These are phyloP conservation scores for Abelmoschus esculentus DNA, from an alignment of 345 rosid species.

Conservation along the genomic window DNA sequence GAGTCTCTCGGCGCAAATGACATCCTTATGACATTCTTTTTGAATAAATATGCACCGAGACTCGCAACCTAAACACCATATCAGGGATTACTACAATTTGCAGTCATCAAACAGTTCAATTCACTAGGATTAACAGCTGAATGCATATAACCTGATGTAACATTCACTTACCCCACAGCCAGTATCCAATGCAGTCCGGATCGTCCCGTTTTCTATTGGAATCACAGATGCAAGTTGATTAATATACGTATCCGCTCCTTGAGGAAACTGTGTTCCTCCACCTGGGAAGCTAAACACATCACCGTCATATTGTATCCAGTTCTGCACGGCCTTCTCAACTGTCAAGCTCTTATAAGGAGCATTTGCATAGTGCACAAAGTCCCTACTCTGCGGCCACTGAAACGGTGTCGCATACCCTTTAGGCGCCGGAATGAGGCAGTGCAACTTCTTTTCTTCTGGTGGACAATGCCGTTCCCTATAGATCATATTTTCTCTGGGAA, in stretches of 20 bases:
- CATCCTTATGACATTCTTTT: constrained; percentile 84
- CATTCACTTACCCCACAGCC: constrained; percentile 52
- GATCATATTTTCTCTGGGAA: constrained; percentile 46
- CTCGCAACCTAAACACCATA: constrained; percentile 62
- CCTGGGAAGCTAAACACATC: constrained; percentile 63
- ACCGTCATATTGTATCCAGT: constrained; percentile 60
- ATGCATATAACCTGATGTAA: background rate
- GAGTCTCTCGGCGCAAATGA: constrained; percentile 96
- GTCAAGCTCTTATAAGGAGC: constrained; percentile 51
- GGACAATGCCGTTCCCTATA: background rate
- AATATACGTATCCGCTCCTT: constrained; percentile 53
- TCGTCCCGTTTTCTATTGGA: constrained; percentile 44
- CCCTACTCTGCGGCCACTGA: constrained; percentile 15
- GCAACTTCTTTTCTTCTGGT: background rate
- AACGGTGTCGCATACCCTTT: background rate
- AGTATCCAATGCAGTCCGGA: constrained; percentile 57
- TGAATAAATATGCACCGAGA: constrained; percentile 94
- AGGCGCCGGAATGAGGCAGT: background rate
- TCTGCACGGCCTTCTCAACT: constrained; percentile 61
- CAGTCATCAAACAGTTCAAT: no score
- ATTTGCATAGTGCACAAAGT: constrained; percentile 55
- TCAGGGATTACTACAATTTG: no score
- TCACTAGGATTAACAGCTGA: background rate
- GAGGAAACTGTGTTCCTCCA: constrained; percentile 59
- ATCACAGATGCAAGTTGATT: constrained; percentile 53